Evolutionary conservation across 129 eudicot species (phyloP).

Genomic region (Calendula officinalis): DNA sequence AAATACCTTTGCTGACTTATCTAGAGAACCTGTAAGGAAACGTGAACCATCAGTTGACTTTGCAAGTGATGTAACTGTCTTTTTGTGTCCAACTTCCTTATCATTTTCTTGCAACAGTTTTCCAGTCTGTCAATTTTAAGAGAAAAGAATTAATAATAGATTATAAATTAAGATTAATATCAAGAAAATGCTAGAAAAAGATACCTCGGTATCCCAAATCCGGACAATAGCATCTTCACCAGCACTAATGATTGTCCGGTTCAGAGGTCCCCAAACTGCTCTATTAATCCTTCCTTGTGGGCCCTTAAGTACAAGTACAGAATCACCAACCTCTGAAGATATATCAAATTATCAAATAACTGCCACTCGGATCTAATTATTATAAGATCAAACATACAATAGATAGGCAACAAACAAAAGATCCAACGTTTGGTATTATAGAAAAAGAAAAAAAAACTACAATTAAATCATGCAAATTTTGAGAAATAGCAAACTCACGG

Average conservation of each 20-base stretch:
- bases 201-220: slow-evolving; percentile 93
- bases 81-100: slow-evolving; percentile 72
- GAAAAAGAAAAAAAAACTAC: background rate
- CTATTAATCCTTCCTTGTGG: slow-evolving; percentile 85
- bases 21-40: slow-evolving; percentile 77
- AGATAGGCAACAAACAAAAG: too few relatives aligned
- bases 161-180: background rate
- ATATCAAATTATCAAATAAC: background rate
- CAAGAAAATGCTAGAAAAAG: slow-evolving; percentile 10
- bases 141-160: background rate
- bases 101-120: slow-evolving; percentile 70
- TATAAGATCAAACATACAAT: too few relatives aligned
- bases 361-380: too few relatives aligned
- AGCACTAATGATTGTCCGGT: slow-evolving; percentile 71
- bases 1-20: slow-evolving; percentile 86
- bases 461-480: background rate
- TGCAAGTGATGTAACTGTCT: slow-evolving; percentile 70
- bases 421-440: too few relatives aligned
- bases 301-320: slow-evolving; percentile 65
- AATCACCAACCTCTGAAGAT: slow-evolving; percentile 65
- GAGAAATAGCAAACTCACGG: slow-evolving; percentile 46
- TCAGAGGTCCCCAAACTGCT: slow-evolving; percentile 97
- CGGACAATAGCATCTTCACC: slow-evolving; percentile 89
- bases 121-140: slow-evolving; percentile 54
- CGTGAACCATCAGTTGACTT: slow-evolving; percentile 78